A percentile compares a stretch with the other conserved stretches of the same genome.
Conservation (phyloP, 176 grass and related monocot genomes). For the sorghum (Sorghum bicolor) region DNA sequence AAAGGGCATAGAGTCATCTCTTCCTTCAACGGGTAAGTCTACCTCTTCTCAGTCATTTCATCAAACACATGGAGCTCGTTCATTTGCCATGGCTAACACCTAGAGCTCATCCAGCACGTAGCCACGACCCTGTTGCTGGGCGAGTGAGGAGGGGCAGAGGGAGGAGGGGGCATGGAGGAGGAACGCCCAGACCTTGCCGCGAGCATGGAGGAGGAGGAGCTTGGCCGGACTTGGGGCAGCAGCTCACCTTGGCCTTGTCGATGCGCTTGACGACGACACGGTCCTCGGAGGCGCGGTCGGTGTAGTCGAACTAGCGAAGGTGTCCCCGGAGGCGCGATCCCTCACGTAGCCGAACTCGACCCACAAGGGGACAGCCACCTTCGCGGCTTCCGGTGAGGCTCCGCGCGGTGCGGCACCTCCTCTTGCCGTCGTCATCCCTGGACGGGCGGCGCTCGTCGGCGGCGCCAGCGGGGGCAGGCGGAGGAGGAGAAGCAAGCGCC, state of each 20-base stretch:
- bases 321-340: conserved; percentile 85
- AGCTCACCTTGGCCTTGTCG: conserved; percentile 87
- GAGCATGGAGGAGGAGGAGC: no score
- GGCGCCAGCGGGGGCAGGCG: neutral
- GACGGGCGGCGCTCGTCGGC: neutral
- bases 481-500: conserved; percentile 52
- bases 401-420: neutral
- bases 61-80: no score
- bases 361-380: neutral
- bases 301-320: conserved; percentile 80
- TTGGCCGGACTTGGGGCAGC: neutral
- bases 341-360: conserved; percentile 78
- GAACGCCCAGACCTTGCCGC: no score
- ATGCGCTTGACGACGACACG: conserved; percentile 94
- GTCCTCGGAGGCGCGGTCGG: conserved; percentile 65
- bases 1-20: no score
- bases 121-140: no score
- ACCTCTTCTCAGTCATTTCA: no score
- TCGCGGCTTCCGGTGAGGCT: neutral
- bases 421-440: neutral
- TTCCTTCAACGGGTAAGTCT: no score
- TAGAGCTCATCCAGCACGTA: no score
- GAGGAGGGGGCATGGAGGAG: no score
- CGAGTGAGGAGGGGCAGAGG: no score
- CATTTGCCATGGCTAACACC: no score